Conservation (phyloP, 306 rosid species). For the Cucumis hystrix region DNA sequence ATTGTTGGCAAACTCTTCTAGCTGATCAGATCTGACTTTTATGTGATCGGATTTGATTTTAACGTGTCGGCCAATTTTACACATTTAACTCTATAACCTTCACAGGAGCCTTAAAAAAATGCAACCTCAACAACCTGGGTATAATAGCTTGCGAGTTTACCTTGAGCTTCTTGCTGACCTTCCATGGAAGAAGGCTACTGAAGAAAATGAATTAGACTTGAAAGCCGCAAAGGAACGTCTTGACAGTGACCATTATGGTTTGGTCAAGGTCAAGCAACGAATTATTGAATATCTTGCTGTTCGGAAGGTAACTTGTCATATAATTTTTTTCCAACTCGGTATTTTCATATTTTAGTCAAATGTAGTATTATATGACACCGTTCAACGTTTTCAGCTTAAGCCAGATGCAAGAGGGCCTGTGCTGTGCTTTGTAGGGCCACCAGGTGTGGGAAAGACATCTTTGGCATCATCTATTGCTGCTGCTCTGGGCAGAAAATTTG, state of each 20-base stretch:
- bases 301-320: slow-evolving; percentile 56
- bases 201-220: slow-evolving; percentile 73
- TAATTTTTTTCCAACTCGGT: background rate
- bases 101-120: slow-evolving; percentile 91
- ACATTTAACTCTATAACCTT: slow-evolving; percentile 7
- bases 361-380: slow-evolving; percentile 18
- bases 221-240: slow-evolving; percentile 81
- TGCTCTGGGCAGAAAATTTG: slow-evolving; percentile 79
- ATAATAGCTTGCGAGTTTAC: slow-evolving; percentile 80
- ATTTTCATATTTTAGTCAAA: slow-evolving; percentile 9
- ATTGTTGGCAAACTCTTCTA: background rate
- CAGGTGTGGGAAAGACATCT: slow-evolving; percentile 97
- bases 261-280: slow-evolving; percentile 86
- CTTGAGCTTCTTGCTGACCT: slow-evolving; percentile 96
- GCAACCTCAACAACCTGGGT: slow-evolving; percentile 99
- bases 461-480: slow-evolving; percentile 94
- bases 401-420: slow-evolving; percentile 99
- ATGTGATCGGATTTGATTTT: background rate
- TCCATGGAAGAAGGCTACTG: slow-evolving; percentile 81
- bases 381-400: slow-evolving; percentile 59
- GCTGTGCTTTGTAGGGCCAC: slow-evolving; percentile 95
- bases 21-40: background rate
- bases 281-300: slow-evolving; percentile 94
- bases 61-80: background rate
- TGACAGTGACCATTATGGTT: slow-evolving; percentile 87